Evolutionary conservation across 306 rosid species (phyloP).

Genomic region (Begonia peltatifolia): DNA sequence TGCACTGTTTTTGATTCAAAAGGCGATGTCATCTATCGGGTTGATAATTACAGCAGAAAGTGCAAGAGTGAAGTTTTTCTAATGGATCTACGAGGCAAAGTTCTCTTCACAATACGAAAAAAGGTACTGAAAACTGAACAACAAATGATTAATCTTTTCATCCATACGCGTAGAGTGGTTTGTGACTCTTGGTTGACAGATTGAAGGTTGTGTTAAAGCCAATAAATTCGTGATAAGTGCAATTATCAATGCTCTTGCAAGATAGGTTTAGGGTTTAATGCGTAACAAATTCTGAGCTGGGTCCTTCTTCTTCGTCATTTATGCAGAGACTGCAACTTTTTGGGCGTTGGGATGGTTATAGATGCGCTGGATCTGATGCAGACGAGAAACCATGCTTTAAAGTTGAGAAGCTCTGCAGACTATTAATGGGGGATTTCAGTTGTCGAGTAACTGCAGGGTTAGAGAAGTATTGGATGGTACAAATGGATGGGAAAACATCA

Average conservation of each 20-base stretch:
- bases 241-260: no score
- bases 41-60: conserved; percentile 27
- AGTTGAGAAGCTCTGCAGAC: conserved; percentile 32
- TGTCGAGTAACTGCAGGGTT: conserved; percentile 44
- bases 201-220: no score
- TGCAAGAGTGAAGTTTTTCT: conserved; percentile 17
- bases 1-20: conserved; percentile 22
- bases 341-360: conserved; percentile 66
- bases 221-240: no score
- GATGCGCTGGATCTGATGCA: conserved; percentile 12
- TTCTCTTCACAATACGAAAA: conserved; percentile 19
- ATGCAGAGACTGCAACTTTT: conserved; percentile 44
- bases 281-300: neutral
- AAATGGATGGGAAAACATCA: conserved; percentile 25
- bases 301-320: neutral
- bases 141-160: neutral
- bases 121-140: conserved; percentile 13
- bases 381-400: conserved; percentile 36
- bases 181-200: neutral
- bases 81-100: conserved; percentile 30
- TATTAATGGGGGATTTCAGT: conserved; percentile 26
- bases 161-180: neutral
- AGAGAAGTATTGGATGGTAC: conserved; percentile 32
- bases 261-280: no score
- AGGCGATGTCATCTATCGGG: conserved; percentile 19